These are phyloP conservation scores for Coemansia sp. DNA, from an alignment of 192 early-diverging fungal genomes.

Conservation along the genomic window DNA sequence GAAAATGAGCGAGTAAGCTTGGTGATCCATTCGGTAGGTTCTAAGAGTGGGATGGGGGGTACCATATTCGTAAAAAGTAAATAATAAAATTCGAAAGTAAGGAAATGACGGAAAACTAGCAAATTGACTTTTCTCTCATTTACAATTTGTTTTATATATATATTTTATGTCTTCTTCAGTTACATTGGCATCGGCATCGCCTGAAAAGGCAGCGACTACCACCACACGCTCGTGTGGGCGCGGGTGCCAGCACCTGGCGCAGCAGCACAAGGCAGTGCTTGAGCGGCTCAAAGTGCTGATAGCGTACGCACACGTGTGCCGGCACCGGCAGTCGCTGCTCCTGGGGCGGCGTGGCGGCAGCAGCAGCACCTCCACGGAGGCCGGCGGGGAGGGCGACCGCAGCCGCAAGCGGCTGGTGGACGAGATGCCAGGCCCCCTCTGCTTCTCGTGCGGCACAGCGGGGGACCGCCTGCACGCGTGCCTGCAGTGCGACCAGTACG, in stretches of 20 bases:
- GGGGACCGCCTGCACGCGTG: conserved; percentile 76
- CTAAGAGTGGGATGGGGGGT: no score
- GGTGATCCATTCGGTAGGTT: no score
- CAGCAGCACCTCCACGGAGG: background rate
- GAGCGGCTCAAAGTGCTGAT: conserved; percentile 52
- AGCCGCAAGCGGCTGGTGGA: conserved; percentile 54
- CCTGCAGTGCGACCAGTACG: conserved; percentile 72
- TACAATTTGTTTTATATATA: background rate
- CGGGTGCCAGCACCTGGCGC: conserved; percentile 40
- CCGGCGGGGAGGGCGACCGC: conserved; percentile 42
- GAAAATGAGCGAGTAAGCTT: no score
- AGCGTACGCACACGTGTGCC: conserved; percentile 47
- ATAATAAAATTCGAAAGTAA: background rate
- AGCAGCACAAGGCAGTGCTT: conserved; percentile 30
- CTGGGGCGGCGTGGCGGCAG: conserved; percentile 42
- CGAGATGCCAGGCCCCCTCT: conserved; percentile 61
- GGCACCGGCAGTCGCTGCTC: conserved; percentile 51
- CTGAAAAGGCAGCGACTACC: background rate
- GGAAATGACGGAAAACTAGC: background rate
- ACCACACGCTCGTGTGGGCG: background rate
- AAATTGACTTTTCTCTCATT: background rate
- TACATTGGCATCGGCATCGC: conserved; percentile 6
- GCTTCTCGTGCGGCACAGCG: conserved; percentile 58
- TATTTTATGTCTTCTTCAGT: background rate
- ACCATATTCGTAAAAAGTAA: no score